A percentile compares a stretch with the other conserved stretches of the same genome.
These are phyloP conservation scores for Phaeosphaeriaceae sp. DNA, from an alignment of 2,329 filamentous ascomycete species.

Conservation along the genomic window DNA sequence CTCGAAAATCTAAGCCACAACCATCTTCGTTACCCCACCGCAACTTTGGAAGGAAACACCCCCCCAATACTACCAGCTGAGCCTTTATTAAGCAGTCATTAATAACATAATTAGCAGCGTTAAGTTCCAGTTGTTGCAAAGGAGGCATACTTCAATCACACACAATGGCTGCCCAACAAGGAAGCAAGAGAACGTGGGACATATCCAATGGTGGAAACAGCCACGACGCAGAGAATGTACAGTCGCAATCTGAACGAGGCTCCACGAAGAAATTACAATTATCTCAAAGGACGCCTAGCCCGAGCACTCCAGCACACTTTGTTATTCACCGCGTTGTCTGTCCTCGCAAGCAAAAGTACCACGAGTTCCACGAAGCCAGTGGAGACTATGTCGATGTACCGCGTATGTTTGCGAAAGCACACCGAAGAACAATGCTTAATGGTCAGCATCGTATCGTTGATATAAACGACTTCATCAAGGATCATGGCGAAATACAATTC, in stretches of 20 bases:
- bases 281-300: neutral
- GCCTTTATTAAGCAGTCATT: too few species aligned
- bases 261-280: neutral
- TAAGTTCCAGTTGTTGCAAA: neutral
- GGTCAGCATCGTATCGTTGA: constrained; percentile 1
- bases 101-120: neutral
- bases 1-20: too few species aligned
- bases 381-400: constrained; percentile 1
- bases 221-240: neutral
- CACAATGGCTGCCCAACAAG: neutral
- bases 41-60: too few species aligned
- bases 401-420: neutral
- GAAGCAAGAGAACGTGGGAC: neutral
- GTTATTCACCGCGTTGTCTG: constrained; percentile 6
- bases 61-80: neutral
- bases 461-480: neutral
- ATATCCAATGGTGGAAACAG: neutral
- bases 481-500: neutral
- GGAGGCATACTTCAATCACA: neutral
- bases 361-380: neutral
- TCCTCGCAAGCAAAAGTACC: neutral
- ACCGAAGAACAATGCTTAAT: neutral
- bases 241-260: neutral
- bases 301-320: neutral
- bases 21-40: too few species aligned